Conservation (phyloP, 352 stramenopile genomes). For the Globisporangium megalacanthum region DNA sequence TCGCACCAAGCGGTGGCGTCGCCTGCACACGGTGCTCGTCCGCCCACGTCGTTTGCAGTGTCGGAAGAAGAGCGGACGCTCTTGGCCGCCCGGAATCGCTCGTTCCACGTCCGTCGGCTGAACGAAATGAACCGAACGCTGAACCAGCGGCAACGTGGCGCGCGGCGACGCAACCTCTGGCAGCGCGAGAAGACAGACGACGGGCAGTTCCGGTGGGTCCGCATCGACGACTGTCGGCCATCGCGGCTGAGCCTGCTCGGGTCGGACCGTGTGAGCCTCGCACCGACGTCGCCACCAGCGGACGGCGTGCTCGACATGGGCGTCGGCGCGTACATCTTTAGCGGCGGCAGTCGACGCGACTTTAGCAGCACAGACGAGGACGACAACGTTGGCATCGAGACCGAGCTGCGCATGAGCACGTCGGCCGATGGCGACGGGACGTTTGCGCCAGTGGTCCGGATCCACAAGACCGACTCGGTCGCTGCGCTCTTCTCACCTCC, state of each 20-base stretch:
- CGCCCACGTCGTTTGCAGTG: conserved; percentile 23
- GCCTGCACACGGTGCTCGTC: conserved; percentile 16
- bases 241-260: conserved; percentile 59
- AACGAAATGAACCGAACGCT: conserved; percentile 66
- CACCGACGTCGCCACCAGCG: conserved; percentile 7
- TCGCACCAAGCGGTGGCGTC: conserved; percentile 47
- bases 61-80: conserved; percentile 26
- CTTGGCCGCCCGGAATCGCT: conserved; percentile 56
- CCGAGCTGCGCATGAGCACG: conserved; percentile 59
- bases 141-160: conserved; percentile 69
- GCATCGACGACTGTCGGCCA: conserved; percentile 58
- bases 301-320: conserved; percentile 21
- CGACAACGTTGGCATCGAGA: conserved; percentile 45
- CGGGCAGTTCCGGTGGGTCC: conserved; percentile 75
- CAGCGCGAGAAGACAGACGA: conserved; percentile 67
- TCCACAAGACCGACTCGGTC: conserved; percentile 17
- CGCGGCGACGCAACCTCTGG: conserved; percentile 69
- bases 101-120: conserved; percentile 71
- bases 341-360: conserved; percentile 11
- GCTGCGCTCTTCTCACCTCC: conserved; percentile 1
- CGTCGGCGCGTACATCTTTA: conserved; percentile 34
- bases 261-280: conserved; percentile 14
- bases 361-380: conserved; percentile 11
- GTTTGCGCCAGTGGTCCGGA: conserved; percentile 52
- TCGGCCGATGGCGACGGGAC: conserved; percentile 26